Evolutionary conservation across 345 rosid species (phyloP), one percentile per base, ranked within the genome.

Genomic region (Trapa incisa): DNA sequence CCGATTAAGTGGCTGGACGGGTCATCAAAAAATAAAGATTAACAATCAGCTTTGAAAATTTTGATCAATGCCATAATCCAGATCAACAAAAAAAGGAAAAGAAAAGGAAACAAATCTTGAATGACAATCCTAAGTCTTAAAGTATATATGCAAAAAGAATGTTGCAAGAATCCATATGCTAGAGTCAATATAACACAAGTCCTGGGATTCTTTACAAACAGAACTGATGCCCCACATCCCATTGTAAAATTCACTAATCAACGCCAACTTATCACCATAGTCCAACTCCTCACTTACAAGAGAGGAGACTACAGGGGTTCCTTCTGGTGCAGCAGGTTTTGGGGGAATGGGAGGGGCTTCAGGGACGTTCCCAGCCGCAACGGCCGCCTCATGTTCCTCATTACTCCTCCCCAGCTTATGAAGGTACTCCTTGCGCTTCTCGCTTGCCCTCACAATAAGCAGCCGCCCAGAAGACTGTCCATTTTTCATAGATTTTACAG

Each of bases 361-460:
- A 0, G 96, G 96, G 13, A 78, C 86, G 54, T 82, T 86, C 16
- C 98, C 98, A 1, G 87, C 88, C 43, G 81, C 92, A 72, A 93
- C 92, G 2, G 86, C 91, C 17, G 96, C 96, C 75, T 93, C 98
- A 8, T 90, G 90, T 67, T 93, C 92, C 14, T 89, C 98, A 52
- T 85, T 90, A 36, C 70, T 86, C 73, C 73, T 72, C 22, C 90
- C 89, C 36, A 81, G 50, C 79, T 85, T 84, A 74, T 80, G 81
- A 4, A 73, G 71, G 3, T 75, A 75, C 53, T 81, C 85, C 67
- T 75, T 73, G 13, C 7, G 74, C 35, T 70, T 71, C 61, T 85
- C 80, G 58, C 85, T 66, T 7, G 91, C 88, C 65, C 73, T 84
- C 36, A 80, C 67, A 13, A 62, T 47, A 11, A 65, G 36, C 8